A percentile compares a stretch with the other conserved stretches of the same genome.
These are phyloP conservation scores for Lathyrus sativus DNA, from an alignment of 306 rosid genomes.

Conservation along the genomic window DNA sequence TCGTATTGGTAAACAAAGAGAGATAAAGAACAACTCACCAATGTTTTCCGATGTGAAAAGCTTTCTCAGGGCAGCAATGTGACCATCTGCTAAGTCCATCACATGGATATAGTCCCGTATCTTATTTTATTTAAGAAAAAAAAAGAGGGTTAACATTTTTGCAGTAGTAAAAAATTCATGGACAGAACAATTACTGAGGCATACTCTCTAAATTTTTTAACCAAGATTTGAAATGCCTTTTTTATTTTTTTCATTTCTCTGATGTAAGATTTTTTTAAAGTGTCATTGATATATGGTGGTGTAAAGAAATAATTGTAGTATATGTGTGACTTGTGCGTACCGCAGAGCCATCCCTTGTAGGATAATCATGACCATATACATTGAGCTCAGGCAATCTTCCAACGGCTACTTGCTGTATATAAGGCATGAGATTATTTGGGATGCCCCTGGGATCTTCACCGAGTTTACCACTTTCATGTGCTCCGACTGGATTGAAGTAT, in stretches of 20 bases:
- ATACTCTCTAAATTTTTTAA: background rate
- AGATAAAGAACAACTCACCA: constrained; percentile 48
- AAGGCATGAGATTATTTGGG: constrained; percentile 97
- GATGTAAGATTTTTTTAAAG: background rate
- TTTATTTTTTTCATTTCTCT: background rate
- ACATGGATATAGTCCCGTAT: constrained; percentile 96
- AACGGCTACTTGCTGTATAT: constrained; percentile 89
- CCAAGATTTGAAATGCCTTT: background rate
- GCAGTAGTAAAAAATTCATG: background rate
- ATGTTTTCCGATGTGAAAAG: constrained; percentile 66
- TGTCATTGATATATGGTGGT: background rate
- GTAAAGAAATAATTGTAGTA: constrained; percentile 10
- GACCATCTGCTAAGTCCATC: constrained; percentile 99
- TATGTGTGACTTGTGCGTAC: constrained; percentile 47
- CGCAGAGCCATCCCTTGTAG: constrained; percentile 87
- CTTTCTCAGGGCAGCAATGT: constrained; percentile 86
- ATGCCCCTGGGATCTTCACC: constrained; percentile 98
- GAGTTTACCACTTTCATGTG: constrained; percentile 87
- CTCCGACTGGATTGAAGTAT: constrained; percentile 97
- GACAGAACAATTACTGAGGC: background rate
- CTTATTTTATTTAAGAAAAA: constrained; percentile 46
- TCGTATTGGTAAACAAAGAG: background rate
- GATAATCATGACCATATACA: constrained; percentile 83
- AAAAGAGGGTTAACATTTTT: constrained; percentile 19
- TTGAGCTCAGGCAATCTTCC: constrained; percentile 90